phyloP scores from a whole-genome alignment of 2,329 filamentous ascomycete species.

The Aspergillus alliaceus region DNA sequence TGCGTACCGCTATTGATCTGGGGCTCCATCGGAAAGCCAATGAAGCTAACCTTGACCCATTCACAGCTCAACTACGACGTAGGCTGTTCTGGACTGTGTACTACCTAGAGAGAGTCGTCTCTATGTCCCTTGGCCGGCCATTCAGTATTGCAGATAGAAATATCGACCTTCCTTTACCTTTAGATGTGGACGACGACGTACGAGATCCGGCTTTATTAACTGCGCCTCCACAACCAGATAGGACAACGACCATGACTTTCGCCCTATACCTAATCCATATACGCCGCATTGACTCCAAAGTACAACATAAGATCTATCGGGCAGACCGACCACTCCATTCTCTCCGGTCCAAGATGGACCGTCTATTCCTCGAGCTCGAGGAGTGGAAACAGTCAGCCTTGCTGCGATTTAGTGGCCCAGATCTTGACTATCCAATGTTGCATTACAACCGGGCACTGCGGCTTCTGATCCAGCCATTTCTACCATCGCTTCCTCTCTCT shows the following conservation, averaged over 20 bases:
- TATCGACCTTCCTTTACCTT: slow-evolving; percentile 51
- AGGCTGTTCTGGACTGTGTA: slow-evolving; percentile 56
- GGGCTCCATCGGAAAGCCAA: slow-evolving; percentile 52
- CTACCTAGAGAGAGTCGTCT: slow-evolving; percentile 51
- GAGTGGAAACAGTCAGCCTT: slow-evolving; percentile 46
- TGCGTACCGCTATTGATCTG: slow-evolving; percentile 55
- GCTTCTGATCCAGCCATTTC: slow-evolving; percentile 53
- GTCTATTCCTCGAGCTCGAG: slow-evolving; percentile 47
- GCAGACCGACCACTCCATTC: slow-evolving; percentile 48
- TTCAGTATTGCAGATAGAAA: slow-evolving; percentile 53
- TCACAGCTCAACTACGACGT: slow-evolving; percentile 47
- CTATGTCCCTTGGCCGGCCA: slow-evolving; percentile 52
- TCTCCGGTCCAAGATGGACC: slow-evolving; percentile 50
- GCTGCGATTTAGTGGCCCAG: slow-evolving; percentile 34
- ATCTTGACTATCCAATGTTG: slow-evolving; percentile 50
- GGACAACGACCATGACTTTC: slow-evolving; percentile 41
- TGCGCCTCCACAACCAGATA: slow-evolving; percentile 28
- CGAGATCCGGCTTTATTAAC: slow-evolving; percentile 36
- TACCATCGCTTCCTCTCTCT: slow-evolving; percentile 46
- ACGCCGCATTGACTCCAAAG: slow-evolving; percentile 50
- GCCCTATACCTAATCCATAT: slow-evolving; percentile 48
- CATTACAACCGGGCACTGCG: slow-evolving; percentile 53
- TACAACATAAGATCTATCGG: slow-evolving; percentile 55
- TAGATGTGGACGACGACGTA: slow-evolving; percentile 46
- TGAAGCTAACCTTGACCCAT: slow-evolving; percentile 42